Base-by-base conservation (phyloP, 2,329 filamentous ascomycete genomes). In the Colletotrichum theobromicola region DNA sequence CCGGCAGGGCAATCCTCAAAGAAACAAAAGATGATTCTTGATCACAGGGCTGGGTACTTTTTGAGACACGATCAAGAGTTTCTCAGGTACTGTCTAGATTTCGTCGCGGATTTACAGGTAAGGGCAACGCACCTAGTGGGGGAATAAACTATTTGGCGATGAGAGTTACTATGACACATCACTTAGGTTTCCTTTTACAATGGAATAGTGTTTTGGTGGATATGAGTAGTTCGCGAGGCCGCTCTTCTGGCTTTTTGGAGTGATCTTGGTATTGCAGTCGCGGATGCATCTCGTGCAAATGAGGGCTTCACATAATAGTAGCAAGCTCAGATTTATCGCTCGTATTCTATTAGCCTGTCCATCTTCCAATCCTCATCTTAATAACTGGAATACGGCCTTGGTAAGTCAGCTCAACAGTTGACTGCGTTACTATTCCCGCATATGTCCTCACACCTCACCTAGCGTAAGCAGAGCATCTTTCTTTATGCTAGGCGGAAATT, bases 401-500 rank as follows among this genome's bases (percentile, higher is more conserved):
- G n/a, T 46, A 46, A 6, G 32, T 9, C 18, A n/a, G n/a, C 37
- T 2, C 6, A 2, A 46, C n/a, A 6, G 37, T 2, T 32, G 30
- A n/a, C n/a, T 50, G n/a, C 42, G 2, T 1, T 21, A 21, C n/a
- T 7, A 21, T 50, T n/a, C n/a, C 3, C n/a, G 10, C 1, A 13
- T 50, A 2, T 4, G n/a, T 21, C 42, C 42, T 64, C 64, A 68
- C 18, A 24, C 5, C 9, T 66, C 61, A 7, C 73, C 73, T 16
- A 76, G 65, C 6, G 65, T 67, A 9, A 76, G 70, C 53, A 67
- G 61, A 9, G 74, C 58, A 10, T 71, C 63, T 9, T 53, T 68
- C 2, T 21, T 24, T 4, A 50, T 60, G 3, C 58, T 46, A 2
- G 70, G 67, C 4, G 70, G 70, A 21, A 81, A 81, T 16, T 67